Percentiles rank a stretch among this genome's conserved stretches.
Evolutionary conservation across 352 stramenopile species (phyloP).

Genomic region (Halophytophthora polymorphica): DNA sequence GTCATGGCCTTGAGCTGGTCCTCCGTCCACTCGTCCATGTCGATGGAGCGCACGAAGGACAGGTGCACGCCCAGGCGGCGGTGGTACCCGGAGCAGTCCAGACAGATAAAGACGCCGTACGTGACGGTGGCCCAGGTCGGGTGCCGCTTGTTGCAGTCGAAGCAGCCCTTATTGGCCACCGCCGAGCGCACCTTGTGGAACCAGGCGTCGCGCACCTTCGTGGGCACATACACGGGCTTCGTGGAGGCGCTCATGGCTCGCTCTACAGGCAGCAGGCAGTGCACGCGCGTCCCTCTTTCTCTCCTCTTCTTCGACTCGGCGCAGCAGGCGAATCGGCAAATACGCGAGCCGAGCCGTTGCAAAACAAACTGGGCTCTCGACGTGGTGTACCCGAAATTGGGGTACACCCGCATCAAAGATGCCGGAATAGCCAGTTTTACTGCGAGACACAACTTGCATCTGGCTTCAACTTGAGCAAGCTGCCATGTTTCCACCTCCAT

Average conservation of each 20-base stretch:
- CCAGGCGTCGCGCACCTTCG: conserved; percentile 73
- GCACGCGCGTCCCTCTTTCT: conserved; percentile 4
- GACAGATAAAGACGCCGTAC: conserved; percentile 96
- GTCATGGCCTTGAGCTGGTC: conserved; percentile 93
- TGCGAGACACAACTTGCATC: too few relatives aligned
- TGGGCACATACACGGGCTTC: conserved; percentile 74
- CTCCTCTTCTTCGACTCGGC: conserved; percentile 13
- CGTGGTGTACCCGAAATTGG: too few relatives aligned
- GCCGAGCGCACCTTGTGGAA: conserved; percentile 82
- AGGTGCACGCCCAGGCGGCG: conserved; percentile 92
- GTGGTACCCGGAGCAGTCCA: conserved; percentile 94
- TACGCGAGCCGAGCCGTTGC: too few relatives aligned
- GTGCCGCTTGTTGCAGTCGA: conserved; percentile 95
- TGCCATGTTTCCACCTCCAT: neutral
- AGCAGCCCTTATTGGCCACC: conserved; percentile 90
- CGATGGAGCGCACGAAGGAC: conserved; percentile 93
- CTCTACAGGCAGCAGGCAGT: neutral
- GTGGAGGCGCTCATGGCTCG: conserved; percentile 24
- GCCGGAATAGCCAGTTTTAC: too few relatives aligned
- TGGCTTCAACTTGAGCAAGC: conserved; percentile 23
- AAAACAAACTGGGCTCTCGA: too few relatives aligned
- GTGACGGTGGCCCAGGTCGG: conserved; percentile 94
- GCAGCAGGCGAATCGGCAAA: conserved; percentile 10
- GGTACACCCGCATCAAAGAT: too few relatives aligned
- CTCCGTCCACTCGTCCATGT: conserved; percentile 96